Conservation (phyloP, 2,329 filamentous ascomycete species). For the Verticillium zaregamsianum region DNA sequence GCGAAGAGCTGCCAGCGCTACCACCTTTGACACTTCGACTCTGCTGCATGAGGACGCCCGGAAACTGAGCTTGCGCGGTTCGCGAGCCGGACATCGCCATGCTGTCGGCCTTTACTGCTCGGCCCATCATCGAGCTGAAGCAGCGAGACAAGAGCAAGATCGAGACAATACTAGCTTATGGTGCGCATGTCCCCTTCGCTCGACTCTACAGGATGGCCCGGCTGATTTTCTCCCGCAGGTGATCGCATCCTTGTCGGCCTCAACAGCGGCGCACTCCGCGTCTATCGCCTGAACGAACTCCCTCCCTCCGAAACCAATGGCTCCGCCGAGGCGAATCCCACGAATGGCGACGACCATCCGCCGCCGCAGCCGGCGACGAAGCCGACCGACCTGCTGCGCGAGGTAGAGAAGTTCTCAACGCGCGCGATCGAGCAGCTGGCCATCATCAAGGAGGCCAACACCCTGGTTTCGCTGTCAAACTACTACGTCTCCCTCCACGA, state of each 20-base stretch:
- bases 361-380: conserved; percentile 29
- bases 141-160: conserved; percentile 95
- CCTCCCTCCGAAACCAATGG: conserved; percentile 35
- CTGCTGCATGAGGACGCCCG: conserved; percentile 1
- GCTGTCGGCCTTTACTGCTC: conserved; percentile 96
- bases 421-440: conserved; percentile 90
- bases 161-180: conserved; percentile 90
- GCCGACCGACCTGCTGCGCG: conserved; percentile 79
- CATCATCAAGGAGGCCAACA: conserved; percentile 90
- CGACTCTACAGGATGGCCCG: neutral
- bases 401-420: conserved; percentile 90
- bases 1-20: neutral
- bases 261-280: conserved; percentile 80
- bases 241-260: conserved; percentile 90
- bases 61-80: neutral
- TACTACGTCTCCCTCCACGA: conserved; percentile 88
- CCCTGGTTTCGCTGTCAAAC: conserved; percentile 86
- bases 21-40: neutral
- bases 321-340: conserved; percentile 21
- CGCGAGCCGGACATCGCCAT: conserved; percentile 55
- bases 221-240: conserved; percentile 42
- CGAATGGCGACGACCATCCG: conserved; percentile 17
- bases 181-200: conserved; percentile 36
- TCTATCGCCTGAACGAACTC: conserved; percentile 84
- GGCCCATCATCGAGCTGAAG: conserved; percentile 94